These are phyloP conservation scores for Claviceps fusiformis DNA, from an alignment of 2,329 filamentous ascomycete species.

Conservation along the genomic window DNA sequence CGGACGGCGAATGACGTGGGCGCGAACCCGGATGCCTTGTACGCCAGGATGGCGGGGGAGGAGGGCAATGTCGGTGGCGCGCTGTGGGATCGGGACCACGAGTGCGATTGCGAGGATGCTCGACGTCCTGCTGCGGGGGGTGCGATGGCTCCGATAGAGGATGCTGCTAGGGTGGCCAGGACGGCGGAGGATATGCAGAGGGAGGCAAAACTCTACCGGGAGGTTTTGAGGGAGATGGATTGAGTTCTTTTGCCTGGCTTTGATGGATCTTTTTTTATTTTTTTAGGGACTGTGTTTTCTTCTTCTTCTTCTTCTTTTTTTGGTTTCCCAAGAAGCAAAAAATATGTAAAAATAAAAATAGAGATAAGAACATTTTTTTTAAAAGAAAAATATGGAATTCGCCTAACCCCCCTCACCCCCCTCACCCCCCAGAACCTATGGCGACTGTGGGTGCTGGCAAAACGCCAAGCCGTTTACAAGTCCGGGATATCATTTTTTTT, in stretches of 20 bases:
- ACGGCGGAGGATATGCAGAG: slow-evolving; percentile 61
- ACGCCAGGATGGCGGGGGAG: slow-evolving; percentile 69
- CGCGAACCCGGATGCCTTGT: slow-evolving; percentile 51
- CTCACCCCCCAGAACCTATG: no score
- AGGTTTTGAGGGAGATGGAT: slow-evolving; percentile 25
- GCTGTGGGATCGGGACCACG: slow-evolving; percentile 40
- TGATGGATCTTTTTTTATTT: no score
- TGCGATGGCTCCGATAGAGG: slow-evolving; percentile 56
- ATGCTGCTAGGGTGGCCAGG: slow-evolving; percentile 53
- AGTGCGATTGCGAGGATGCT: slow-evolving; percentile 9
- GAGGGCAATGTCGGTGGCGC: slow-evolving; percentile 69
- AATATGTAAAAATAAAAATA: no score
- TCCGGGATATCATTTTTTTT: no score
- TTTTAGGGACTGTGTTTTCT: background rate
- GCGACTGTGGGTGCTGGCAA: no score
- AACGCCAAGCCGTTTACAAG: no score
- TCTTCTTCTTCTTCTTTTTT: background rate
- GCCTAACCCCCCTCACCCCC: no score
- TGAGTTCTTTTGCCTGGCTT: no score
- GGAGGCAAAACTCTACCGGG: slow-evolving; percentile 58
- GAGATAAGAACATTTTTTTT: no score
- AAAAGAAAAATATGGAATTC: no score
- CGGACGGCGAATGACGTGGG: slow-evolving; percentile 40
- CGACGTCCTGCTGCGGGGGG: slow-evolving; percentile 33
- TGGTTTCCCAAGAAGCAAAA: background rate